Conservation (phyloP, 1,139 yeast genomes). For the Suhomyces maxii region DNA sequence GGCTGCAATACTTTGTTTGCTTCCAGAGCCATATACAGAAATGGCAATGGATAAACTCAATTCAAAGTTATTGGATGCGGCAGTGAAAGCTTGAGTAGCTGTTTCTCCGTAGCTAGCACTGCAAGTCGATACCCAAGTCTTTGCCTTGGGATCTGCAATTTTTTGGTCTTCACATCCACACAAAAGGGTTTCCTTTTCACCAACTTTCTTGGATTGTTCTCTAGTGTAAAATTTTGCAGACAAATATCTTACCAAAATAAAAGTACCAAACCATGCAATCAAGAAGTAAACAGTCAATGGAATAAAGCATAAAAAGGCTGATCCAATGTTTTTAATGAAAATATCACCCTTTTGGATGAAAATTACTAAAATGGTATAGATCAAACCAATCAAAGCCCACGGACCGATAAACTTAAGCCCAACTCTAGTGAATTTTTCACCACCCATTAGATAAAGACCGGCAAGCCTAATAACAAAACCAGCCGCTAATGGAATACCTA, state of each 20-base stretch:
- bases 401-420: constrained; percentile 47
- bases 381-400: constrained; percentile 51
- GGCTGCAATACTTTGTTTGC: constrained; percentile 58
- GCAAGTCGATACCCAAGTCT: constrained; percentile 27
- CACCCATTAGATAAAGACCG: constrained; percentile 22
- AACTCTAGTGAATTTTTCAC: constrained; percentile 27
- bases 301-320: constrained; percentile 52
- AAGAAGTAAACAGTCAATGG: constrained; percentile 52
- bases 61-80: constrained; percentile 52
- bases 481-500: constrained; percentile 54
- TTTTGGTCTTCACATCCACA: constrained; percentile 41
- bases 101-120: constrained; percentile 42
- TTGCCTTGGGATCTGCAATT: not conserved
- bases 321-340: constrained; percentile 49
- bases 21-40: constrained; percentile 52
- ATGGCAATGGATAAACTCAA: constrained; percentile 47
- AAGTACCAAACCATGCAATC: constrained; percentile 49
- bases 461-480: constrained; percentile 45
- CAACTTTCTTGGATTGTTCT: not conserved
- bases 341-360: constrained; percentile 56
- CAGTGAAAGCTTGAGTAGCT: constrained; percentile 56
- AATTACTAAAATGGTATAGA: constrained; percentile 53
- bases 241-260: constrained; percentile 37
- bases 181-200: constrained; percentile 14
- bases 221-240: constrained; percentile 10